Base-by-base conservation (phyloP, 2,329 filamentous ascomycete species). In the Claviceps spartinae region DNA sequence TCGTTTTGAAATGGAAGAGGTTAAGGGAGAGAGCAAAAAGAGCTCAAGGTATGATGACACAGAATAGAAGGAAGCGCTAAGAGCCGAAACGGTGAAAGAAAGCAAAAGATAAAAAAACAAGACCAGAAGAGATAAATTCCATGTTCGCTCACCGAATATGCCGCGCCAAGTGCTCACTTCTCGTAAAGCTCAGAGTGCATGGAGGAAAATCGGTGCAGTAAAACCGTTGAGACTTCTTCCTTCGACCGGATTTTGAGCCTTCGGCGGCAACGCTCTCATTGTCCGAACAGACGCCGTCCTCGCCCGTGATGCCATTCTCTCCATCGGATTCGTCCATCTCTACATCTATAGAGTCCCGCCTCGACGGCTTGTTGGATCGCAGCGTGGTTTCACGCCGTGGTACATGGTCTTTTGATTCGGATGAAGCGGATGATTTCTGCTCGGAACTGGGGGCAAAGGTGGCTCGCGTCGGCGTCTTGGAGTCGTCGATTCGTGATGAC, bases 151-250 rank as follows among this genome's bases (percentile, higher is more conserved):
- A 90, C 84, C 90, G 82, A 60, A 98, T 97, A 63, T 98, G 93
- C 49, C 93, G 80, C 16, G 91, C 91, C 55, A 98, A 69, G 72
- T 98, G 93, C 66, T 98, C 93, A 63, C 91, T 97, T 56, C 93
- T 77, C 0, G 93, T 97, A 65, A 98, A 98, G 67, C 89, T 96
- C 53, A 98, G 68, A 62, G 85, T 90, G 68, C 93, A 98, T 4
- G 90, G 90, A 26, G 91, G 91, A 60, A 88, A 97, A 36, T 95
- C 89, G 4, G 86, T 94, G 70, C 93, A 98, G 68, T 91, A 96
- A 68, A 98, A 98, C 46, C 88, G 82, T 66, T 96, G 89, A 0
- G 89, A 88, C 68, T 95, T 95, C 72, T 95, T 96, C 78, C 96
- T 97, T 71, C 94, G 95, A 50, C 78, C 83, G 8, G 86, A 85